Base-by-base conservation (phyloP, 345 rosid species). In the Punica granatum region DNA sequence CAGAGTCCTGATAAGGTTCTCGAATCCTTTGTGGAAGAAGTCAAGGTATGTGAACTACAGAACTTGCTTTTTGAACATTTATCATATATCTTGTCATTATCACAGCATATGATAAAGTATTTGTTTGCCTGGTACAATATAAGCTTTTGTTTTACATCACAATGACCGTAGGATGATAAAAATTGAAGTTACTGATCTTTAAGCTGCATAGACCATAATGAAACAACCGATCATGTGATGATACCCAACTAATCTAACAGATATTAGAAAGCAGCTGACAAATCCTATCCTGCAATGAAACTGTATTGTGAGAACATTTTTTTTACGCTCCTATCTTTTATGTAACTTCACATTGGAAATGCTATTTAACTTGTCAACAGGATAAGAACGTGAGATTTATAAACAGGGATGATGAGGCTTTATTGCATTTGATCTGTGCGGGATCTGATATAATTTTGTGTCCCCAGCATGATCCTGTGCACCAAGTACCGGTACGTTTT, bases 391-490 rank as follows among this genome's bases (percentile, higher is more conserved):
- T 83, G 67, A 81, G 70, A 77, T 69, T 84, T 71, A 61, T 89
- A 18, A 64, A 64, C 64, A 63, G 66, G 76, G 72, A 74, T 26
- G 79, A 82, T 28, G 87, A 89, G 66, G 84, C 44, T 59, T 54
- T 83, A 42, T 79, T 74, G 51, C 95, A 85, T 79, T 63, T 85
- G 75, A 66, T 83, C 69, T 68, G 77, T 58, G 88, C 87, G 42
- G 95, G 85, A 77, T 85, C 87, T 34, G 90, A 88, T 78, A 77
- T 88, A 48, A 82, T 88, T 51, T 70, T 84, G 70, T 88, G 89
- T 63, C 75, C 85, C 31, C 84, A 82, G 32, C 75, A 80, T 31
- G 88, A 88, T 69, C 83, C 90, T 46, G n/a, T 79, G 48, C 81
- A 79, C 46, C 91, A 86, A 79, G 79, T 84, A 70, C 90, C 82